Percentiles rank a stretch among this genome's conserved stretches.
Evolutionary conservation across 2,329 filamentous ascomycete genomes (phyloP).

Genomic region (Purpureocillium lavendulum): DNA sequence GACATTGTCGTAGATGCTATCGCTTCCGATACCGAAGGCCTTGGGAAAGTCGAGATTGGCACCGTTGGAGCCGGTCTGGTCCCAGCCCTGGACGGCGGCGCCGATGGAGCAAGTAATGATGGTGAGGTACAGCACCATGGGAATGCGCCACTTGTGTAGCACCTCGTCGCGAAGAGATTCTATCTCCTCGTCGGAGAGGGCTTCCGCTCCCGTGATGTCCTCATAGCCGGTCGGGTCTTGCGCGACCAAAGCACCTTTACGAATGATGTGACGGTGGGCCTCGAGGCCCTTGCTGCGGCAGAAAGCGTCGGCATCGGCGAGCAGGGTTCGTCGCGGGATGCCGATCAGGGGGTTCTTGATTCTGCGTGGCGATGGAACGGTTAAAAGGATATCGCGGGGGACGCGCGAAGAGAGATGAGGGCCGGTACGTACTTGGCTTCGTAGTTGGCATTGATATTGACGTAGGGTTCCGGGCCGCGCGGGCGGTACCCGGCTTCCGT

Average conservation of each 20-base stretch:
- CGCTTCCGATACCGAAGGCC: slow-evolving; percentile 35
- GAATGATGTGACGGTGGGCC: slow-evolving; percentile 49
- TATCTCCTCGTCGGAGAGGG: slow-evolving; percentile 52
- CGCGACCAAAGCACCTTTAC: slow-evolving; percentile 65
- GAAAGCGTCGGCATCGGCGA: slow-evolving; percentile 52
- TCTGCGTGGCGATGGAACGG: slow-evolving; percentile 11
- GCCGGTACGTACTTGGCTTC: slow-evolving; percentile 32
- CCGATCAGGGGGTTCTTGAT: slow-evolving; percentile 43
- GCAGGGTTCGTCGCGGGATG: slow-evolving; percentile 40
- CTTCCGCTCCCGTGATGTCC: slow-evolving; percentile 44
- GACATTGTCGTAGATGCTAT: slow-evolving; percentile 27
- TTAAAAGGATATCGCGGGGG: slow-evolving; percentile 7
- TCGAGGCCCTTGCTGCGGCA: slow-evolving; percentile 49
- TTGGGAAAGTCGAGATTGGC: slow-evolving; percentile 54
- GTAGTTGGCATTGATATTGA: slow-evolving; percentile 36
- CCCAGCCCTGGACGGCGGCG: slow-evolving; percentile 63
- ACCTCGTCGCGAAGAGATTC: slow-evolving; percentile 51
- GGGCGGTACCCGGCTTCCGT: slow-evolving; percentile 27
- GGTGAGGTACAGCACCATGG: slow-evolving; percentile 54
- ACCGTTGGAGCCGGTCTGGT: slow-evolving; percentile 56
- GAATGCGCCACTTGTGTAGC: slow-evolving; percentile 60
- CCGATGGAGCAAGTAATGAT: slow-evolving; percentile 61
- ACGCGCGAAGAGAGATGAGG: not conserved
- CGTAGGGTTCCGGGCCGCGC: slow-evolving; percentile 19
- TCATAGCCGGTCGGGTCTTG: slow-evolving; percentile 59